A percentile compares a stretch with the other conserved stretches of the same genome.
These are phyloP conservation scores for Ormosia emarginata DNA, from an alignment of 306 rosid species.

Conservation along the genomic window DNA sequence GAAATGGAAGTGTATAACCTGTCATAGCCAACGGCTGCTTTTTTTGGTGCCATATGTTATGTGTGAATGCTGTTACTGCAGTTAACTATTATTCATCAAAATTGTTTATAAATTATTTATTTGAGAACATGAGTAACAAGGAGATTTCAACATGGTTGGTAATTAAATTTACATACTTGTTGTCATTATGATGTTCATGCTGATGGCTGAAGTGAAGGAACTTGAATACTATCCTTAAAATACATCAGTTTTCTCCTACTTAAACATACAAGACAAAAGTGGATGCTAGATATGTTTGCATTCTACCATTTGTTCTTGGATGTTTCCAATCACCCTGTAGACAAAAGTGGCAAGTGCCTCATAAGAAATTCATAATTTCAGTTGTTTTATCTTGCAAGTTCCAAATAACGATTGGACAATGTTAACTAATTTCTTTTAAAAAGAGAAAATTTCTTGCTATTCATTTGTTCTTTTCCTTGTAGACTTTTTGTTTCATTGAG, in stretches of 20 bases:
- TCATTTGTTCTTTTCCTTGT: neutral
- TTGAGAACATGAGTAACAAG: neutral
- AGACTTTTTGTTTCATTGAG: neutral
- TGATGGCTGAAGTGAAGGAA: neutral
- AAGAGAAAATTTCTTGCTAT: neutral
- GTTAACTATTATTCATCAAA: neutral
- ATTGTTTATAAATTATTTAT: neutral
- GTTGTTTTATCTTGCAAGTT: neutral
- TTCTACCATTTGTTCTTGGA: neutral
- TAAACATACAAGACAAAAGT: neutral
- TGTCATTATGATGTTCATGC: neutral
- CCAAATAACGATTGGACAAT: neutral
- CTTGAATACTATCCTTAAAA: neutral
- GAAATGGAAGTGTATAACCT: neutral
- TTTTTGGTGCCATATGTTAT: constrained; percentile 8
- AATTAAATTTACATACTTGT: neutral
- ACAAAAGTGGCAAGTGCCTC: neutral
- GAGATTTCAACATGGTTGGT: neutral
- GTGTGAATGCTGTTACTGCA: neutral
- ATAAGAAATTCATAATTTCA: neutral
- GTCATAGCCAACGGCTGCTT: neutral
- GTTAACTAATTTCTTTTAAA: neutral
- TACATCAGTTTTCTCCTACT: neutral
- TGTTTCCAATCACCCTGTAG: neutral
- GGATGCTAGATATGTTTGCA: neutral